phyloP scores from a whole-genome alignment of 495 filamentous ascomycete genomes.

The Hypoxylon perforatum region DNA sequence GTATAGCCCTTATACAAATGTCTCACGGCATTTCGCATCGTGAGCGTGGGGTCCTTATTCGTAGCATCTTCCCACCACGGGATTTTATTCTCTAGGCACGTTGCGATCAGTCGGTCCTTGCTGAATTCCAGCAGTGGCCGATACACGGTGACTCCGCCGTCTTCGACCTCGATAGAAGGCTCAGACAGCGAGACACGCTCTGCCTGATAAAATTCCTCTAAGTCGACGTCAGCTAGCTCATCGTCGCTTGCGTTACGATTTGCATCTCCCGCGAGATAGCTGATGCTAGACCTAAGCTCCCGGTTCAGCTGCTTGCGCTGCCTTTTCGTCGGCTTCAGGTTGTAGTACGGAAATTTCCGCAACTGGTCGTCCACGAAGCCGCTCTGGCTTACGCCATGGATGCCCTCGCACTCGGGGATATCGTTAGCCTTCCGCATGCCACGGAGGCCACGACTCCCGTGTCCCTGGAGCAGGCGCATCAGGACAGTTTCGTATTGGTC shows the following conservation, averaged over 20 bases:
- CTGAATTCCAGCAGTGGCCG: constrained; percentile 79
- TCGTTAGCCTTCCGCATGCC: constrained; percentile 72
- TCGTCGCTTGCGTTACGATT: constrained; percentile 25
- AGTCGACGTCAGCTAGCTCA: constrained; percentile 37
- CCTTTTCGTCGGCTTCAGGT: constrained; percentile 20
- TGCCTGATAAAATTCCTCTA: constrained; percentile 32
- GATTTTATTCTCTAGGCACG: constrained; percentile 72
- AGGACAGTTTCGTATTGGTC: constrained; percentile 91
- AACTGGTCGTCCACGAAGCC: constrained; percentile 62
- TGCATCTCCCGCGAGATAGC: constrained; percentile 3
- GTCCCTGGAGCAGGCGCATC: constrained; percentile 73
- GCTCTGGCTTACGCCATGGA: constrained; percentile 77
- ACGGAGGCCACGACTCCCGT: constrained; percentile 70
- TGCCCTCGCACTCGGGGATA: constrained; percentile 85
- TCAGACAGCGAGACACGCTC: constrained; percentile 16
- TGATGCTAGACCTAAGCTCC: constrained; percentile 35
- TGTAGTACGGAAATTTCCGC: constrained; percentile 39
- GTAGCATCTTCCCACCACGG: constrained; percentile 86
- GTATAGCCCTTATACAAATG: constrained; percentile 65
- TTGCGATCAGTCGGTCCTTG: constrained; percentile 77
- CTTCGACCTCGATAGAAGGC: constrained; percentile 61
- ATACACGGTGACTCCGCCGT: constrained; percentile 75
- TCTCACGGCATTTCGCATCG: constrained; percentile 82
- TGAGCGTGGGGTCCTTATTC: constrained; percentile 83
- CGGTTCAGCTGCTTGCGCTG: constrained; percentile 33